Base-by-base conservation (phyloP, 768 basidiomycete genomes). In the Coprinellus aureogranulatus region DNA sequence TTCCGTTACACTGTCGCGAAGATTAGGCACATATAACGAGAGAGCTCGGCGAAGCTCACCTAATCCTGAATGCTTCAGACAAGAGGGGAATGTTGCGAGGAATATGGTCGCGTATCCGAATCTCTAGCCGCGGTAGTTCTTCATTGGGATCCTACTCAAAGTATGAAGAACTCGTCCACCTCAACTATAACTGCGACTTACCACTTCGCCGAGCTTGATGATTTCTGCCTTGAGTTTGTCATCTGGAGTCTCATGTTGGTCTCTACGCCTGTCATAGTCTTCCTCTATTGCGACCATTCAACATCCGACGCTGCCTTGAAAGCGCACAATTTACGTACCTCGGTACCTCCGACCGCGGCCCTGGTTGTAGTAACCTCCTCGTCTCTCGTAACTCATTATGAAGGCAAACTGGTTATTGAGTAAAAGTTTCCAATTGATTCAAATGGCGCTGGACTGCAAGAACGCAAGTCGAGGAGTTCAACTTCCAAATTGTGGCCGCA, bases 201-300 rank as follows among this genome's bases (percentile, higher is more conserved):
- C 91, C 71, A 90, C 89, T 80, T 93, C 91, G 41, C 90, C 91
- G 52, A 89, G 74, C 65, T 85, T 87, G 64, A 91, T 74, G 60
- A 93, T 86, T 42, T 81, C 73, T 49, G 74, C 77, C 68, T 83
- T 86, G 37, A 92, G 74, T 65, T 81, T 87, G 59, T 91, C 83
- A 61, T 90, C 88, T 4, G 89, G 88, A 2, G 87, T 81, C 61
- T 92, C 90, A 62, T 78, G 75, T 39, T 72, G 64, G 57, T 89
- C 86, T 55, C 83, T 81, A 34, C 87, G 82, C 40, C 83, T 80
- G 73, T 88, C 84, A 59, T 87, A 83, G 59, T 81, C 81, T 72
- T 90, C 87, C 64, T 90, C 89, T 87, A n/a, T n/a, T n/a, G 69
- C 46, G 55, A 52, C 63, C 53, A 53, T n/a, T 62, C 60, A 50